Conservation (phyloP, 768 basidiomycete genomes). For the Xerocomellus amylosporus region DNA sequence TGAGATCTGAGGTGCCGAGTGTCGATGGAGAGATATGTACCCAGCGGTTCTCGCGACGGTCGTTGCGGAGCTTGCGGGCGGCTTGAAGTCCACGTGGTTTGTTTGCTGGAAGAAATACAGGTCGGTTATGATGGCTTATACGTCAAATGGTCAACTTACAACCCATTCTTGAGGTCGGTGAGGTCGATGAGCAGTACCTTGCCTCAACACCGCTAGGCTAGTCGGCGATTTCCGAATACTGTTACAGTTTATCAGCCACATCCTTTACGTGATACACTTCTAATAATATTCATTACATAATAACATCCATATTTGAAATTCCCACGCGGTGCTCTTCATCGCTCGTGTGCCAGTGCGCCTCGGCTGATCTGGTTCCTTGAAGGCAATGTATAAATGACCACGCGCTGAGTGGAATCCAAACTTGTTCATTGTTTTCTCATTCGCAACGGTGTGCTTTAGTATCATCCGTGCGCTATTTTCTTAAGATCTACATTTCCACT, state of each 20-base stretch:
- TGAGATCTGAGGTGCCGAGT: constrained; percentile 14
- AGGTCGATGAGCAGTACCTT: constrained; percentile 40
- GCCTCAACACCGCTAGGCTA: constrained; percentile 1
- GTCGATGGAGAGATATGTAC: constrained; percentile 43
- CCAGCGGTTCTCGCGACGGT: constrained; percentile 97
- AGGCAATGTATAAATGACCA: too few relatives aligned
- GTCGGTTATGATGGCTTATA: constrained; percentile 7
- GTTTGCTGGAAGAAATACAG: constrained; percentile 58
- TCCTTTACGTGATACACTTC: constrained; percentile 5
- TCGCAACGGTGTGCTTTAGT: too few relatives aligned
- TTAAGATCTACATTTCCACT: too few relatives aligned
- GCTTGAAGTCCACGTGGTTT: constrained; percentile 99
- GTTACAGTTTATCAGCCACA: constrained; percentile 43
- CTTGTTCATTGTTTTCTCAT: too few relatives aligned
- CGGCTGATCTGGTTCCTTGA: too few relatives aligned
- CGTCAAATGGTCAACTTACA: constrained; percentile 53
- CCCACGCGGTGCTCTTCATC: too few relatives aligned
- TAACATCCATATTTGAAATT: neutral
- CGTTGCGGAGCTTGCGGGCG: constrained; percentile 94
- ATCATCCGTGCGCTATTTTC: too few relatives aligned
- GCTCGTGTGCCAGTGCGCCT: too few relatives aligned
- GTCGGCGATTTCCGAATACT: constrained; percentile 36
- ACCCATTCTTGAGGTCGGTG: constrained; percentile 73
- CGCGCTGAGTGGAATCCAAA: too few relatives aligned
- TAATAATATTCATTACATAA: neutral